Evolutionary conservation across 352 stramenopile genomes (phyloP), one percentile per base, ranked within the genome.

Genomic region (Globisporangium megalacanthum): DNA sequence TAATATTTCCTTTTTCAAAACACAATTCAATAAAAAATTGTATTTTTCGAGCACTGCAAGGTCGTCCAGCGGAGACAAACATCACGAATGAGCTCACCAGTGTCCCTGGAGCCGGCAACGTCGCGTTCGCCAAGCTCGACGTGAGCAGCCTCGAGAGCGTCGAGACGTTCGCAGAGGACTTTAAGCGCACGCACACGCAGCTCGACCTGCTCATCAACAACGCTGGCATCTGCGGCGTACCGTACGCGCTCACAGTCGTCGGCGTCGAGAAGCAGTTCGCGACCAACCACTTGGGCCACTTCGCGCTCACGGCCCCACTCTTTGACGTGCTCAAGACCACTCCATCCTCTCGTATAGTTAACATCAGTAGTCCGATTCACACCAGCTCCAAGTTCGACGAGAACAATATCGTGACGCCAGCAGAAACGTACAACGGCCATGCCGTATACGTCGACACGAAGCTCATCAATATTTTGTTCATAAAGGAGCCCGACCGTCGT

Each of bases 391-490:
- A 44, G 2, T 7, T 69, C 9, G 46, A 74, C 51, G n/a, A n/a
- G n/a, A n/a, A n/a, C n/a, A n/a, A n/a, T n/a, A 55, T 58, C 33
- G 54, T 50, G 46, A 25, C 17, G 25, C 54, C 22, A 46, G 39
- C 33, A 49, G 62, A 41, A 22, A 31, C 31, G 33, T 19, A 54
- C 31, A 52, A 47, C 35, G 54, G 64, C 6, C 56, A 54, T 11
- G 52, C 37, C 14, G 61, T 72, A 52, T 89, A 89, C 53, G 65
- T 66, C 36, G 69, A 63, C 15, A 78, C 73, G 33, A 89, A 89
- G 62, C 62, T 89, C 52, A 56, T 64, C 9, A 85, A 83, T 44
- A 29, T 88, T 52, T 58, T 89, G 9, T 89, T 89, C 60, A 85
- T 69, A 19, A 81, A 70, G 54, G 79, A 89, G 49, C 58, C 88